phyloP scores from a whole-genome alignment of 169 alveolate species.

The Plasmodium sp. region DNA sequence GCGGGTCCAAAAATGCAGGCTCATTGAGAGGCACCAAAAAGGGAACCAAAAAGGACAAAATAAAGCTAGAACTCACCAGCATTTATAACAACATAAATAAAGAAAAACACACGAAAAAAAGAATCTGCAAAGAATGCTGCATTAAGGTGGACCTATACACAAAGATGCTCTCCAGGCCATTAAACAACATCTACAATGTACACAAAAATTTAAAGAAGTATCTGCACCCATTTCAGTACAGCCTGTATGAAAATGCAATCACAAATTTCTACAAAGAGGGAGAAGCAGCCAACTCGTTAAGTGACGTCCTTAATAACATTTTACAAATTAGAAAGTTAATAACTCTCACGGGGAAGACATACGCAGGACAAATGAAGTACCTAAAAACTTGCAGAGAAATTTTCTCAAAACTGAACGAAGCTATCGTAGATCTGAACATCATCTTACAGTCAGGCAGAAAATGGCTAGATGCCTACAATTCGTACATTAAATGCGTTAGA shows the following conservation, averaged over 20 bases:
- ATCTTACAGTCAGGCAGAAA: constrained; percentile 67
- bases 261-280: constrained; percentile 57
- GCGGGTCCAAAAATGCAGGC: constrained; percentile 23
- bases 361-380: constrained; percentile 67
- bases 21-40: constrained; percentile 53
- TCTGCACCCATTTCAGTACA: constrained; percentile 66
- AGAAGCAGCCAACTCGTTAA: constrained; percentile 37
- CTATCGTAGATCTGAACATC: constrained; percentile 49
- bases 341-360: constrained; percentile 62
- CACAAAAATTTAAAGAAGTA: constrained; percentile 57
- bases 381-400: constrained; percentile 70
- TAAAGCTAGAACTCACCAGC: constrained; percentile 53
- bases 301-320: constrained; percentile 41
- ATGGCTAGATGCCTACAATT: constrained; percentile 55
- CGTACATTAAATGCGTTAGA: constrained; percentile 48
- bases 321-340: constrained; percentile 43
- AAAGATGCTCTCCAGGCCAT: constrained; percentile 43
- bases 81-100: constrained; percentile 64
- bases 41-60: constrained; percentile 64
- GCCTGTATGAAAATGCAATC: constrained; percentile 62
- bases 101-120: constrained; percentile 73
- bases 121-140: constrained; percentile 70
- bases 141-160: constrained; percentile 67
- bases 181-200: constrained; percentile 48
- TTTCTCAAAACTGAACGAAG: constrained; percentile 42